Conservation (phyloP, 441 rosid species). For the Erodium trifolium region DNA sequence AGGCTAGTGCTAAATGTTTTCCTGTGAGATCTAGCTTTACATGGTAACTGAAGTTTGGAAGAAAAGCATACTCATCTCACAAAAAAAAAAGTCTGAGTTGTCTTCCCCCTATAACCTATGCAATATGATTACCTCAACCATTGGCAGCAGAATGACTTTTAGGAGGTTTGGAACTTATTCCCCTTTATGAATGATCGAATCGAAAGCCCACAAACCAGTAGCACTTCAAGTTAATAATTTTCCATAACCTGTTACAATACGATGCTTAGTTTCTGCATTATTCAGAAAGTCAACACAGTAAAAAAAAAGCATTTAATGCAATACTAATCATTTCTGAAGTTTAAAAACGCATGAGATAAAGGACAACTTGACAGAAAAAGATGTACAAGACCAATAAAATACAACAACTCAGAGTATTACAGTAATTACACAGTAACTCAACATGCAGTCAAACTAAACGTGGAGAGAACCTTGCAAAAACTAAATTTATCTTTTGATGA, state of each 20-base stretch:
- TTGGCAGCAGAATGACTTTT: conserved; percentile 16
- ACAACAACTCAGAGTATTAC: no score
- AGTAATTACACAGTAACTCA: no score
- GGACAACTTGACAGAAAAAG: neutral
- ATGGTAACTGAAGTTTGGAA: neutral
- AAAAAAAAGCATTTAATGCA: neutral
- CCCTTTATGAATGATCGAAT: conserved; percentile 7
- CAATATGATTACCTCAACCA: conserved; percentile 26
- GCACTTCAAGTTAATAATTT: conserved; percentile 5
- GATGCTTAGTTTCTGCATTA: conserved; percentile 13
- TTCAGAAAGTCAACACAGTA: conserved; percentile 1
- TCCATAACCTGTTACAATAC: conserved; percentile 24
- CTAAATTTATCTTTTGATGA: no score
- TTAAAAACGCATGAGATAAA: neutral
- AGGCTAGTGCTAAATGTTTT: neutral
- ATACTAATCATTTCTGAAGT: neutral
- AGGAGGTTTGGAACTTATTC: conserved; percentile 15
- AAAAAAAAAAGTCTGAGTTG: conserved; percentile 7
- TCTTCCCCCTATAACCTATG: conserved; percentile 12
- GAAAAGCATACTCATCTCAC: neutral
- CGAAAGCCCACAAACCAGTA: neutral
- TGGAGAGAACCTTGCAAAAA: no score
- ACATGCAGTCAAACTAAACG: no score
- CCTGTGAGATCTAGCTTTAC: conserved; percentile 8
- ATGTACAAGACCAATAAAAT: no score